Base-by-base conservation (phyloP, 352 stramenopile species). In the Globisporangium spiculum region DNA sequence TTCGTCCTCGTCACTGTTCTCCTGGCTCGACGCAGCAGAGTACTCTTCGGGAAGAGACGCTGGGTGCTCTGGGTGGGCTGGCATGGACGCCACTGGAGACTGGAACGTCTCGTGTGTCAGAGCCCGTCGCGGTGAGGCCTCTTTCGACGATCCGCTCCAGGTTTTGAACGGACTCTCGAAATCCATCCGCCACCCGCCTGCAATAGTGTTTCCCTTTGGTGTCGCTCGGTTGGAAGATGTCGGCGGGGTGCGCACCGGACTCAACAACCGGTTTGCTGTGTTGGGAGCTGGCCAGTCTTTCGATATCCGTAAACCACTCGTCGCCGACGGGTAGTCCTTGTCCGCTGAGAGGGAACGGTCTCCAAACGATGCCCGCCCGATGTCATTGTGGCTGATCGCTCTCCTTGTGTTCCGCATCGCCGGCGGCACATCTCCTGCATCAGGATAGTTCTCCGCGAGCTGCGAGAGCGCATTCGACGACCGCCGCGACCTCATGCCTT, bases 161-260 rank as follows among this genome's bases (percentile, higher is more conserved):
- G 83, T 93, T 73, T 90, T 91, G 67, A 92, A 88, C 32, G 86
- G 78, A 63, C 90, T 86, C 27, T 93, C 86, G 62, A 90, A 86
- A 34, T 91, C 83, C 65, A 91, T 75, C 65, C 88, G 86, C 85
- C 84, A 91, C 32, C 67, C 63, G 5, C 52, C 54, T 6, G 38
- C 44, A 20, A 57, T 66, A 24, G 67, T 54, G 18, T 30, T 48
- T 4, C 63, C 64, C 9, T 30, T 63, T 27, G 46, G 73, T 4
- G 65, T 75, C 32, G 10, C 56, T 22, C 59, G 27, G 24, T 41
- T 60, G 3, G 32, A 41, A 34, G 62, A 20, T 50, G 73, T 36
- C 50, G 60, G 18, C 57, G 65, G 38, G 30, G 72, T 72, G 7
- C 64, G 64, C 30, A 70, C 63, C 1, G 72, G 72, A 57, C 67